Percentiles rank a stretch among this genome's conserved stretches.
These are phyloP conservation scores for Pleurotus ostreatus DNA, from an alignment of 768 basidiomycete species.

Conservation along the genomic window DNA sequence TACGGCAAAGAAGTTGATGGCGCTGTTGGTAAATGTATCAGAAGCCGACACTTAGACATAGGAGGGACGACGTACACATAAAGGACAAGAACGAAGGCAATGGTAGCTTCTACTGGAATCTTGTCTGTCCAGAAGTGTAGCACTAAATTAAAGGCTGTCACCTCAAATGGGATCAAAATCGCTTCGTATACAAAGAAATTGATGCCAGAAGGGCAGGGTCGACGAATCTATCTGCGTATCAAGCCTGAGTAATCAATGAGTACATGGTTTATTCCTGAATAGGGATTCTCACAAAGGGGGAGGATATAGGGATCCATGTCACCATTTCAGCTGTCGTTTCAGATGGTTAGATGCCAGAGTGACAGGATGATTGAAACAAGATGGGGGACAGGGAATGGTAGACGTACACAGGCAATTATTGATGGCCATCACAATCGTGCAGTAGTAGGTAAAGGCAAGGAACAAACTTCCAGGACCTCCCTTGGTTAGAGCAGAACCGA, in stretches of 20 bases:
- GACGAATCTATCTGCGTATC: conserved; percentile 57
- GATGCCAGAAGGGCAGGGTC: conserved; percentile 52
- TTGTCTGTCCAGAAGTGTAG: conserved; percentile 52
- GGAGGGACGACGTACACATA: conserved; percentile 32
- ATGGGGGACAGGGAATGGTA: no score
- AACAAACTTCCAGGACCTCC: conserved; percentile 61
- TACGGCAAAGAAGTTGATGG: conserved; percentile 45
- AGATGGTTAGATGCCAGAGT: conserved; percentile 16
- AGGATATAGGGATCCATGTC: conserved; percentile 75
- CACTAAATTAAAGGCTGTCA: conserved; percentile 51
- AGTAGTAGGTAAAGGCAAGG: conserved; percentile 48
- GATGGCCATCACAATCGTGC: conserved; percentile 41
- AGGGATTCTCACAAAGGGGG: conserved; percentile 53
- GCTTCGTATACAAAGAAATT: conserved; percentile 57
- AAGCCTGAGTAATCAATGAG: conserved; percentile 28
- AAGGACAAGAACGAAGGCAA: conserved; percentile 34
- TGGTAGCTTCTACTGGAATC: conserved; percentile 42
- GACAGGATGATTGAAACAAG: conserved; percentile 19
- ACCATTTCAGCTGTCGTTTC: conserved; percentile 68
- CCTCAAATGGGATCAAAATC: conserved; percentile 42
- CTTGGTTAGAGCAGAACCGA: conserved; percentile 52
- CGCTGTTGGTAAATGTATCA: conserved; percentile 17
- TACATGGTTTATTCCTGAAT: neutral
- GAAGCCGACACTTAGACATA: neutral
- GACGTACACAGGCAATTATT: conserved; percentile 41